Evolutionary conservation across 306 rosid species (phyloP), one percentile per base, ranked within the genome.

Genomic region (Casuarina equisetifolia): DNA sequence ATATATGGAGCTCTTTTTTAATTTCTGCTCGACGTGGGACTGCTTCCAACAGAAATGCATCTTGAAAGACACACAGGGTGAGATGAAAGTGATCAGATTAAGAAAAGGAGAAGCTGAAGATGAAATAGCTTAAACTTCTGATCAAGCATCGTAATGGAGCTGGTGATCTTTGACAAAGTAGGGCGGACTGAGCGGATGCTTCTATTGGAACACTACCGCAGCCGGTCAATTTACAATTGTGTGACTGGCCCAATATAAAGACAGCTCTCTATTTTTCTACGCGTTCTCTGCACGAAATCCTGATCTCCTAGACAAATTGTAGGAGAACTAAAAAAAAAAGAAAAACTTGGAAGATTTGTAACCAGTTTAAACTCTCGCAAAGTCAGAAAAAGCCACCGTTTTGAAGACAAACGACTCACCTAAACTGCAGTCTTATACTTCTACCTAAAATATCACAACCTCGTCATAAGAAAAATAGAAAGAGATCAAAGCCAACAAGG

Each of bases 31-130:
- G 32, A 25, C 1, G 32, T 25, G 32, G 32, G 32, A 25, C 32
- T 35, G 74, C 74, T 74, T 52, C 80, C 69, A 49, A 53, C 77
- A 66, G 16, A 83, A 44, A 12, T 69, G 80, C 91, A 89, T 85
- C 62, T 75, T 76, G 61, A 20, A 55, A 42, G 50, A 62, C 57
- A 6, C 32, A 25, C 62, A 54, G 46, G 25, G 35, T 62, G 68
- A 48, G 74, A 39, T n/a, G 66, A 19, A 12, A 67, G 32, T 9
- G 11, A 2, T 17, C 2, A 35, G 3, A 36, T 53, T 35, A 38
- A 13, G 35, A 59, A 62, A 51, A 42, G 0, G 49, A 64, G 59
- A 53, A 75, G 73, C 46, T 4, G 77, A 16, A 62, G 50, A 52
- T 72, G 39, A 40, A 16, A 66, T 40, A 13, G 35, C 2, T 66